Conservation (phyloP, 2,329 filamentous ascomycete species). For the Aureobasidium lini region DNA sequence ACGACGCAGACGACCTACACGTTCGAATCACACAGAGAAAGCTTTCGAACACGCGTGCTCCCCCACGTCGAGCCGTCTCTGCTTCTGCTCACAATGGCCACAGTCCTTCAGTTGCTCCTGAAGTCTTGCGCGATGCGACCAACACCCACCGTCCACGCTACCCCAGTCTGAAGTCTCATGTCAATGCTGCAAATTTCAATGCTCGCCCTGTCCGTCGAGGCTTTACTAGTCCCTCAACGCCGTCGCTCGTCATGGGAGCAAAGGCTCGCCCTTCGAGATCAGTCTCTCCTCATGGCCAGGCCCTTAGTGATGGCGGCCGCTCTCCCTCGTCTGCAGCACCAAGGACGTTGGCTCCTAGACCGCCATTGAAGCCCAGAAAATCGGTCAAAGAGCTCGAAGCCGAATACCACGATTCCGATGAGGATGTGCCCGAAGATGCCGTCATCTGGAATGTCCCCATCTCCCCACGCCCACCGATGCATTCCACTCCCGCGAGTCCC, state of each 20-base stretch:
- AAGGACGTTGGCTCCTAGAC: conserved; percentile 26
- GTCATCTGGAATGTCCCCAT: conserved; percentile 77
- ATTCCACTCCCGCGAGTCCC: conserved; percentile 25
- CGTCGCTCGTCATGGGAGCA: conserved; percentile 16
- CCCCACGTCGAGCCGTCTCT: conserved; percentile 4
- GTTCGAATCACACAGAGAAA: neutral
- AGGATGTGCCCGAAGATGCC: conserved; percentile 68
- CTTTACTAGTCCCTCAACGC: conserved; percentile 31
- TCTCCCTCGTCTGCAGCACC: conserved; percentile 17
- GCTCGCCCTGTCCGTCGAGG: conserved; percentile 32
- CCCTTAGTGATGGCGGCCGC: conserved; percentile 17
- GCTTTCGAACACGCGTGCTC: neutral
- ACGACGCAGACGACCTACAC: conserved; percentile 18
- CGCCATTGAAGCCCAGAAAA: conserved; percentile 64
- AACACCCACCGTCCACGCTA: conserved; percentile 29
- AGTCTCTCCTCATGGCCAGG: conserved; percentile 25
- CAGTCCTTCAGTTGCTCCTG: neutral
- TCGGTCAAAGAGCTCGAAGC: conserved; percentile 63
- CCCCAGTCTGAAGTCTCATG: conserved; percentile 34
- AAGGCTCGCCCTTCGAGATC: conserved; percentile 23
- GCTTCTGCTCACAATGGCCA: neutral
- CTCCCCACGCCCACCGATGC: conserved; percentile 47
- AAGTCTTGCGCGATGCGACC: conserved; percentile 30
- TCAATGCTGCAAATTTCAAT: conserved; percentile 31
- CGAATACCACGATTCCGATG: conserved; percentile 72